phyloP scores from a whole-genome alignment of 2,329 filamentous ascomycete species.

The Paraconiothyrium brasiliense region DNA sequence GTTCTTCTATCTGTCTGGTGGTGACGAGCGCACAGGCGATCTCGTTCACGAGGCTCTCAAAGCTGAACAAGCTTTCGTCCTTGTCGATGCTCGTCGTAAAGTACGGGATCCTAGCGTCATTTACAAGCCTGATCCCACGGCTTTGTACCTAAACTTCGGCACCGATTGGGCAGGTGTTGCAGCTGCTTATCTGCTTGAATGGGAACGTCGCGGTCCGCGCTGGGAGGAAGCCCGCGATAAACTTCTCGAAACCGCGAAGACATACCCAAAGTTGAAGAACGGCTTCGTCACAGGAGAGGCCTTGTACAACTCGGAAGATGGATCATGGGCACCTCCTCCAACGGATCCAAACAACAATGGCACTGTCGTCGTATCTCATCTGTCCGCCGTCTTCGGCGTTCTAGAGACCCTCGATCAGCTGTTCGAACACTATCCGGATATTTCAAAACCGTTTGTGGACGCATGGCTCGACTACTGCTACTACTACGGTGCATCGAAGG shows the following conservation, averaged over 20 bases:
- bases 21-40: conserved; percentile 66
- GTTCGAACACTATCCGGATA: conserved; percentile 59
- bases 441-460: conserved; percentile 61
- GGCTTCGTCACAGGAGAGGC: conserved; percentile 68
- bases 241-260: conserved; percentile 59
- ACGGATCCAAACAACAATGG: conserved; percentile 63
- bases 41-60: conserved; percentile 63
- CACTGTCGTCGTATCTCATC: conserved; percentile 62
- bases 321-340: conserved; percentile 62
- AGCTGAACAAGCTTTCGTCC: conserved; percentile 62
- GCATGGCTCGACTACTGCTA: conserved; percentile 70
- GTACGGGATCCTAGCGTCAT: conserved; percentile 64
- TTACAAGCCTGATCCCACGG: conserved; percentile 53
- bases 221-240: conserved; percentile 64
- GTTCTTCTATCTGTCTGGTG: conserved; percentile 66
- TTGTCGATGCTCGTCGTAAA: conserved; percentile 67
- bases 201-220: conserved; percentile 64
- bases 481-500: conserved; percentile 62
- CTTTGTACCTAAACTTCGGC: conserved; percentile 63
- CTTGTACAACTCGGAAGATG: conserved; percentile 61
- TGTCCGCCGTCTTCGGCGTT: conserved; percentile 67
- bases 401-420: conserved; percentile 67
- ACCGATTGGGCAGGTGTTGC: conserved; percentile 69
- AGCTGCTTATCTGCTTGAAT: conserved; percentile 67
- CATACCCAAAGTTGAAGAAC: conserved; percentile 65